Percentiles rank a stretch among this genome's conserved stretches.
These are phyloP conservation scores for Aspergillus nanangensis DNA, from an alignment of 495 filamentous ascomycete species.

Conservation along the genomic window DNA sequence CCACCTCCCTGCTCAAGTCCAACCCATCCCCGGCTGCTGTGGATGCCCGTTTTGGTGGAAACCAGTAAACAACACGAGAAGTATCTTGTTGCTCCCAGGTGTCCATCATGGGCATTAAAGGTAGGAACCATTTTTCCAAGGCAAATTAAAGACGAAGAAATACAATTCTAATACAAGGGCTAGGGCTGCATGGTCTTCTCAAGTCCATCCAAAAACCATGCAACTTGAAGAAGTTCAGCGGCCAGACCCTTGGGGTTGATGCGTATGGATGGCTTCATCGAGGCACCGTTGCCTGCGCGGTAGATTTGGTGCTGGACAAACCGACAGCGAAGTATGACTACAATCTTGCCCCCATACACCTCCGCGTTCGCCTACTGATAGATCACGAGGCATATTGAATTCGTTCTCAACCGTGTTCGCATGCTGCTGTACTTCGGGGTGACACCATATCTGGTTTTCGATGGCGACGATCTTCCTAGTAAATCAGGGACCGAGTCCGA, in stretches of 20 bases:
- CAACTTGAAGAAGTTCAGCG: constrained; percentile 80
- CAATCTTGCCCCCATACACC: not conserved
- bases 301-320: constrained; percentile 84
- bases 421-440: constrained; percentile 94
- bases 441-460: constrained; percentile 89
- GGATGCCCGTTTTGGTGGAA: constrained; percentile 14
- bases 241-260: constrained; percentile 88
- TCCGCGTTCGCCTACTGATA: not conserved
- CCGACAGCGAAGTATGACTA: constrained; percentile 73
- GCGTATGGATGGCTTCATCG: constrained; percentile 98
- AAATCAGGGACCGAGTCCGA: constrained; percentile 88
- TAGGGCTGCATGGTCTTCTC: constrained; percentile 84
- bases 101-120: constrained; percentile 66
- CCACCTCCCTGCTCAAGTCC: not conserved
- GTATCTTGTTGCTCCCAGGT: constrained; percentile 28
- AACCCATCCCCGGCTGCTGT: constrained; percentile 9
- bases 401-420: constrained; percentile 80
- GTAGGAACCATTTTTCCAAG: constrained; percentile 27
- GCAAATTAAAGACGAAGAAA: no score
- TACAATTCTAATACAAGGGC: no score
- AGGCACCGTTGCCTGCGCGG: constrained; percentile 83
- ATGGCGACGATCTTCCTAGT: constrained; percentile 92
- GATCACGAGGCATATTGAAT: constrained; percentile 74
- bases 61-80: constrained; percentile 25
- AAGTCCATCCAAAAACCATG: constrained; percentile 93